Evolutionary conservation across 2,329 filamentous ascomycete genomes (phyloP), one percentile per base, ranked within the genome.

Genomic region (Beauveria brongniartii): DNA sequence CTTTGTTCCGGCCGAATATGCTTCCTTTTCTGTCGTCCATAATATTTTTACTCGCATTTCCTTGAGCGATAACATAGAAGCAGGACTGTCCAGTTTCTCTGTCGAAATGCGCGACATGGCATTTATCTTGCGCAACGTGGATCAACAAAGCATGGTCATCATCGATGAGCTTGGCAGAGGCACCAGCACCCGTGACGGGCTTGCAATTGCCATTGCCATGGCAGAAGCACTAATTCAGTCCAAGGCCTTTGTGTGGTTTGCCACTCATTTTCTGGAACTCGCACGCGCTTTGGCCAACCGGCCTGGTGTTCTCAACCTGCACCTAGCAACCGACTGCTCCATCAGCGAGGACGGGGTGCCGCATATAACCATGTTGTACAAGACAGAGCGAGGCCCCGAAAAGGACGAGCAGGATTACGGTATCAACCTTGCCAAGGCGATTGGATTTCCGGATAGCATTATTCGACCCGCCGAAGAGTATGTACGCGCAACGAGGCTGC

Each of bases 61-160:
- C 0, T 89, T 90, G 46, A 89, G 96, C 61, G 92, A 97, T 72
- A 91, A 83, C 64, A 88, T 96, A 24, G 91, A 96, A 74, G 88
- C 89, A 18, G 97, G 96, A 64, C 83, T 96, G 26, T 97, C 93
- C 0, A 96, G 91, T 0, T 99, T 97, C 70, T 91, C 92, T 0
- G 82, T 91, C 0, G 94, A 99, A 73, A 97, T 99, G 94, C 83
- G 91, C 47, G 94, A 97, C 68, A 95, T 93, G 76, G 91, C 92
- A 0, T 96, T 95, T 71, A 97, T 99, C 59, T 75, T 97, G 1
- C 81, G 82, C 57, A 96, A 96, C 68, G 84, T 97, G 61, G 87
- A 92, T 65, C 79, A 80, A 7, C 82, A 84, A 53, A 93, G 90
- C 66, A 80, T 96, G 67, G 86, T 88, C 2, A 89, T 99, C 54